A percentile compares a stretch with the other conserved stretches of the same genome.
Evolutionary conservation across 495 filamentous ascomycete species (phyloP).

Genomic region (Penicillium longicatenatum): DNA sequence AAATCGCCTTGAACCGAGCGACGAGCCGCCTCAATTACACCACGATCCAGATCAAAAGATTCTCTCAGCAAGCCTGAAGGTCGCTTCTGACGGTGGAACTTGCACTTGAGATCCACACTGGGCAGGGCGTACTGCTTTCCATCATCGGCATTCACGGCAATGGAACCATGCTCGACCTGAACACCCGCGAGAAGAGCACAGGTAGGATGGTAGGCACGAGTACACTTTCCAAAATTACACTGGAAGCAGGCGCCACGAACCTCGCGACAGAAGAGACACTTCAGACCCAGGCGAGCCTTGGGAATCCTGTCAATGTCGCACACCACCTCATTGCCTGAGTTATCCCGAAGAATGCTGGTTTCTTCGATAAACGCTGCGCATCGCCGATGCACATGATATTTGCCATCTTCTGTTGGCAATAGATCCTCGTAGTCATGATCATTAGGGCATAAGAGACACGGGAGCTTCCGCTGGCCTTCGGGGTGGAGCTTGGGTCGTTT

Average conservation of each 20-base stretch:
- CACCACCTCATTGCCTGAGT: constrained; percentile 69
- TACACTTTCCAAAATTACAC: constrained; percentile 93
- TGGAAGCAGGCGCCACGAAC: constrained; percentile 96
- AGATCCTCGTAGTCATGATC: constrained; percentile 83
- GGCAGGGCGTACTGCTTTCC: constrained; percentile 87
- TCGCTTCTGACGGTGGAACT: constrained; percentile 87
- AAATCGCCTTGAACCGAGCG: constrained; percentile 72
- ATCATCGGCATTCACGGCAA: constrained; percentile 88
- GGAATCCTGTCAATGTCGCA: constrained; percentile 77
- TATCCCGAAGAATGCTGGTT: constrained; percentile 75
- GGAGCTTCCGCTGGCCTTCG: constrained; percentile 70
- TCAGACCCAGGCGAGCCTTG: constrained; percentile 85
- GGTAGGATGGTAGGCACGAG: constrained; percentile 90
- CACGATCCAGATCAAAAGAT: constrained; percentile 66
- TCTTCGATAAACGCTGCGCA: constrained; percentile 92
- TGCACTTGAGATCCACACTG: constrained; percentile 89
- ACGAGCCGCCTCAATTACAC: constrained; percentile 59
- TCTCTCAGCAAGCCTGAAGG: constrained; percentile 69
- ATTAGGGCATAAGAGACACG: constrained; percentile 95
- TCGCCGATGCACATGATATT: constrained; percentile 77
- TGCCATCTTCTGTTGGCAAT: constrained; percentile 83
- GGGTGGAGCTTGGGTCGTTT: constrained; percentile 74
- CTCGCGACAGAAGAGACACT: constrained; percentile 91
- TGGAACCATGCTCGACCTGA: constrained; percentile 79
- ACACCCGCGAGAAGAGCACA: constrained; percentile 92